Evolutionary conservation across 2,329 filamentous ascomycete genomes (phyloP), one percentile per base, ranked within the genome.

Genomic region (Fusarium acutatum): DNA sequence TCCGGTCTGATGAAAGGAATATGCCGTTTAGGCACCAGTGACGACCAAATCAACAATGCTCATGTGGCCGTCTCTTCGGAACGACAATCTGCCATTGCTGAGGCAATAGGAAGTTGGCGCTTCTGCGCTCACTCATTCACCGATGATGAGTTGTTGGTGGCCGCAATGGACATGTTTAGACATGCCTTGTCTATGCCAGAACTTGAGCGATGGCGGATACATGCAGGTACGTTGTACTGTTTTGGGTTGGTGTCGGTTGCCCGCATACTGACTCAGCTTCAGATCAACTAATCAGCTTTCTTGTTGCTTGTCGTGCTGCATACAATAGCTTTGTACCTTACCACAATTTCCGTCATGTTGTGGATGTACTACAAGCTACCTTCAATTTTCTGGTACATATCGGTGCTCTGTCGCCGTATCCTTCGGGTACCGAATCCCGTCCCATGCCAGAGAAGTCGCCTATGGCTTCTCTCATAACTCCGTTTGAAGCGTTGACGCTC

Each of bases 261-360:
- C 40, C 47, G 47, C 64, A 73, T 81, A 77, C 85, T 88, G 80
- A 88, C 82, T 77, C 67, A 69, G 71, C 67, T 60, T 73, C 47
- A 94, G 94, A 93, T 76, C 92, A 97, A 81, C 86, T 99, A 34
- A 92, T 93, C 73, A 91, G 90, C 60, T 98, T 97, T 79, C 86
- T 98, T 69, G 89, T 97, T 71, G 95, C 95, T 60, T 96, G 95
- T 79, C 92, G 96, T 70, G 91, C 93, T 53, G 94, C 96, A n/a
- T 99, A 99, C 84, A 98, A 98, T 82, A 93, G 90, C 66, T 97
- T 97, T 81, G 95, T 98, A 40, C 93, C 96, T 28, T 99, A 98
- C 80, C 96, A 99, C 86, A 99, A 99, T 83, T 99, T 98, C 81
- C 93, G 96, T 61, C 96, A 99, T 82, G 96, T 97, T 28, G 92